These are phyloP conservation scores for Podaxis sp. DNA, from an alignment of 768 basidiomycete species.

Conservation along the genomic window DNA sequence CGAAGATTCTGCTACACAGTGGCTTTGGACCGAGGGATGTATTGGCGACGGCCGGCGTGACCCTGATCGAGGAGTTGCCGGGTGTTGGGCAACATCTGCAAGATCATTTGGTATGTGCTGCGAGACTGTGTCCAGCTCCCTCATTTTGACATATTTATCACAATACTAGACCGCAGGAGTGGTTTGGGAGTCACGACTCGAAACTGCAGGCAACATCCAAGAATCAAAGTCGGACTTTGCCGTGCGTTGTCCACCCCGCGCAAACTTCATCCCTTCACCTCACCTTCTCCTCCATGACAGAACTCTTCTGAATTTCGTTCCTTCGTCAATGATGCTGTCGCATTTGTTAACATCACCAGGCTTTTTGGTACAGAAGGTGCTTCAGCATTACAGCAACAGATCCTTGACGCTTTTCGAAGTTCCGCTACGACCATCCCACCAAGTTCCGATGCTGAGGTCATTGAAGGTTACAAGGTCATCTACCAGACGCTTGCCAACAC, in stretches of 20 bases:
- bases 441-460: conserved; percentile 41
- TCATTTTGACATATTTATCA: background rate
- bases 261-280: background rate
- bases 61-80: conserved; percentile 40
- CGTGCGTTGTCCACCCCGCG: conserved; percentile 18
- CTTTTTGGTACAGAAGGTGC: conserved; percentile 34
- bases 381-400: conserved; percentile 19
- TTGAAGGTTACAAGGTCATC: conserved; percentile 54
- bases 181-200: conserved; percentile 23
- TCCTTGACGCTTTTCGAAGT: conserved; percentile 26
- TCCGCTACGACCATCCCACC: conserved; percentile 38
- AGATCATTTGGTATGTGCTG: conserved; percentile 44
- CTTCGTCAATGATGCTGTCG: conserved; percentile 63
- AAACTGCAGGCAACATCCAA: conserved; percentile 36
- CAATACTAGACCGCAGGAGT: conserved; percentile 27
- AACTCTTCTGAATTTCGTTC: conserved; percentile 43
- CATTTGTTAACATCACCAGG: conserved; percentile 53
- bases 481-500: conserved; percentile 43
- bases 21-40: conserved; percentile 54
- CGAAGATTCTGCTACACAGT: conserved; percentile 50
- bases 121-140: background rate
- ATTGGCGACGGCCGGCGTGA: conserved; percentile 41
- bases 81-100: conserved; percentile 59
- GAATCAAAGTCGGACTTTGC: conserved; percentile 29
- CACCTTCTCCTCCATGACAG: conserved; percentile 15